These are phyloP conservation scores for Metarhizium robertsii DNA, from an alignment of 2,329 filamentous ascomycete genomes.

Conservation along the genomic window DNA sequence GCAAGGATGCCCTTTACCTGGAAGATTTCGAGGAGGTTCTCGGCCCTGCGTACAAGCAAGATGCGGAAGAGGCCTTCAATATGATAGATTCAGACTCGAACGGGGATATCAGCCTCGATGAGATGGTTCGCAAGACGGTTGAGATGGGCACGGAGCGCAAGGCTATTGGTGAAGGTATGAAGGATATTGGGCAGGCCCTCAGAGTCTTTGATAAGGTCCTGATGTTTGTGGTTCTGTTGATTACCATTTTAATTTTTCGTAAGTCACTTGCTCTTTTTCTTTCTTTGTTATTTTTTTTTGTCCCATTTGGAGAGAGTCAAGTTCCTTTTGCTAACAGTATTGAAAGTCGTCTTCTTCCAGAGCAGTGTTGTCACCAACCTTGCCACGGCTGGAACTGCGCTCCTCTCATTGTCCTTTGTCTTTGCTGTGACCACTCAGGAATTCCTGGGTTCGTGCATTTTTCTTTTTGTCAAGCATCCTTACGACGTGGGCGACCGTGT, in stretches of 20 bases:
- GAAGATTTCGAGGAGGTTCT: constrained; percentile 88
- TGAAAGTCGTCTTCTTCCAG: constrained; percentile 72
- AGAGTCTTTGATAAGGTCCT: constrained; percentile 82
- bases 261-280: constrained; percentile 23
- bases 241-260: constrained; percentile 76
- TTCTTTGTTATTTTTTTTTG: too few relatives aligned
- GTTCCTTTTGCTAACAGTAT: not conserved
- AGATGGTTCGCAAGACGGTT: constrained; percentile 83
- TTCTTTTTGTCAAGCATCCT: constrained; percentile 96
- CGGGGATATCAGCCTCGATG: constrained; percentile 87
- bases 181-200: constrained; percentile 93
- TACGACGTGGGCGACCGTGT: constrained; percentile 94
- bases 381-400: constrained; percentile 80
- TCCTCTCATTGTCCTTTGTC: constrained; percentile 93
- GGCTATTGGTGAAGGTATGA: constrained; percentile 85
- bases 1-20: constrained; percentile 64
- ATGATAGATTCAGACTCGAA: constrained; percentile 81
- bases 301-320: not conserved
- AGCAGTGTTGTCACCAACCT: constrained; percentile 76
- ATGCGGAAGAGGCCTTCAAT: constrained; percentile 79
- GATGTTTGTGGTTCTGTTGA: constrained; percentile 68
- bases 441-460: constrained; percentile 96
- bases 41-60: constrained; percentile 59
- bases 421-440: constrained; percentile 90
- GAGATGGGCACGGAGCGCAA: constrained; percentile 82